Conservation (phyloP, 2,329 filamentous ascomycete species). For the Plenodomus biglobosus region DNA sequence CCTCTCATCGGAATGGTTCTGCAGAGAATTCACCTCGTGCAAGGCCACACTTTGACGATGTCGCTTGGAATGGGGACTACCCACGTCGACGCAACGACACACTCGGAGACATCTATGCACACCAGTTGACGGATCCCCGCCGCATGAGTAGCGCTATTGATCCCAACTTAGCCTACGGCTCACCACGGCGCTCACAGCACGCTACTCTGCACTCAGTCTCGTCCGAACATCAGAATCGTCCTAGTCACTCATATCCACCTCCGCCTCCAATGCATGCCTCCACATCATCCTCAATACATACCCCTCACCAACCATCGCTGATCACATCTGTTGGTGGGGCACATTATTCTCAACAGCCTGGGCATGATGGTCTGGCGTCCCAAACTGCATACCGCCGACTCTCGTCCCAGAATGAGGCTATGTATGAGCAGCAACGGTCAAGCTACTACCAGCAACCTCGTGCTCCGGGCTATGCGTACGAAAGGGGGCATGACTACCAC, state of each 20-base stretch:
- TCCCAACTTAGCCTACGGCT: slow-evolving; percentile 21
- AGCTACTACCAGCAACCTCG: slow-evolving; percentile 35
- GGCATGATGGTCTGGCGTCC: slow-evolving; percentile 8
- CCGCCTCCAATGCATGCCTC: slow-evolving; percentile 11
- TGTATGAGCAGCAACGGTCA: slow-evolving; percentile 22
- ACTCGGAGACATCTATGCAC: slow-evolving; percentile 24
- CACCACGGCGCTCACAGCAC: slow-evolving; percentile 11
- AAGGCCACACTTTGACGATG: slow-evolving; percentile 34
- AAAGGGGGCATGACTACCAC: slow-evolving; percentile 23
- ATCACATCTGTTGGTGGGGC: slow-evolving; percentile 17
- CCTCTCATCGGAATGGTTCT: slow-evolving; percentile 30
- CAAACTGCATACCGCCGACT: slow-evolving; percentile 17
- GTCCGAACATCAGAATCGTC: slow-evolving; percentile 28
- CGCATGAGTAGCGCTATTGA: slow-evolving; percentile 27
- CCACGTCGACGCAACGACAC: slow-evolving; percentile 36
- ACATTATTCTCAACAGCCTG: slow-evolving; percentile 14
- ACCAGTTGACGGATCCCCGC: slow-evolving; percentile 16
- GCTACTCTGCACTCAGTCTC: slow-evolving; percentile 4
- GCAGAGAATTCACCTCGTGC: slow-evolving; percentile 31
- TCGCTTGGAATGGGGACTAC: slow-evolving; percentile 22
- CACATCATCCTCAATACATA: slow-evolving; percentile 10
- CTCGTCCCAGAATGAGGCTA: slow-evolving; percentile 6
- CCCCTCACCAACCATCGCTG: slow-evolving; percentile 34
- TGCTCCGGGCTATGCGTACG: slow-evolving; percentile 20
- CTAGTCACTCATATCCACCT: slow-evolving; percentile 31